These are phyloP conservation scores for Suillus paluster DNA, from an alignment of 768 basidiomycete genomes.

Conservation along the genomic window DNA sequence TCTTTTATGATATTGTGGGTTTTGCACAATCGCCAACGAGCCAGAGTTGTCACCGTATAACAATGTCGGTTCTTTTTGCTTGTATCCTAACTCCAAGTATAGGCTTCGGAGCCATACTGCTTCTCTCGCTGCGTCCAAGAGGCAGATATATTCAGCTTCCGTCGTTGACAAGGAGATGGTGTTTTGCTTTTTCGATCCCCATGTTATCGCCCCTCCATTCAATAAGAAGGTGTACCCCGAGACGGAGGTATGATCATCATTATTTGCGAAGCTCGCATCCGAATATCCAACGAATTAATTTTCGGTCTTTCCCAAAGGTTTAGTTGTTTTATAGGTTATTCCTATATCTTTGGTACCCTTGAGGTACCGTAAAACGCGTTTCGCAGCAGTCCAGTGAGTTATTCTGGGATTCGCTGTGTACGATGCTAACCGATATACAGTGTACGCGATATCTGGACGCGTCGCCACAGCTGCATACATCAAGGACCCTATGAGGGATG, in stretches of 20 bases:
- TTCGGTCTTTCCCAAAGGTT: slow-evolving; percentile 1
- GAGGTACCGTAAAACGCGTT: slow-evolving; percentile 22
- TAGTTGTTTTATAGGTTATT: slow-evolving; percentile 4
- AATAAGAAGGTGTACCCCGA: slow-evolving; percentile 30
- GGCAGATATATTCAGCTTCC: too few relatives aligned
- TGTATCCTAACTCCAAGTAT: slow-evolving; percentile 32
- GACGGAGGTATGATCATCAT: slow-evolving; percentile 23
- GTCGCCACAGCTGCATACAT: slow-evolving; percentile 25
- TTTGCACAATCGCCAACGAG: slow-evolving; percentile 31
- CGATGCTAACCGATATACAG: slow-evolving; percentile 8
- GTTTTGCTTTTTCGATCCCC: slow-evolving; percentile 40
- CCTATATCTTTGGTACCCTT: not conserved
- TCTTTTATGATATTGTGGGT: slow-evolving; percentile 23
- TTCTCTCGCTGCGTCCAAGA: slow-evolving; percentile 10
- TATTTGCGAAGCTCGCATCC: slow-evolving; percentile 34
- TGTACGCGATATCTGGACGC: slow-evolving; percentile 17
- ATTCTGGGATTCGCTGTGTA: slow-evolving; percentile 14
- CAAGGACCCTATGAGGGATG: slow-evolving; percentile 19
- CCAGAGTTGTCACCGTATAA: slow-evolving; percentile 22
- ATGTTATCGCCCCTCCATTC: slow-evolving; percentile 33
- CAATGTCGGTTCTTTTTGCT: slow-evolving; percentile 20
- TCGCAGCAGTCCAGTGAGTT: slow-evolving; percentile 16
- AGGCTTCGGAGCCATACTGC: slow-evolving; percentile 34
- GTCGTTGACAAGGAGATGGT: slow-evolving; percentile 22
- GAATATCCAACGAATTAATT: slow-evolving; percentile 14